Conservation (phyloP, 2,329 filamentous ascomycete species). For the Botrytis pseudocinerea region DNA sequence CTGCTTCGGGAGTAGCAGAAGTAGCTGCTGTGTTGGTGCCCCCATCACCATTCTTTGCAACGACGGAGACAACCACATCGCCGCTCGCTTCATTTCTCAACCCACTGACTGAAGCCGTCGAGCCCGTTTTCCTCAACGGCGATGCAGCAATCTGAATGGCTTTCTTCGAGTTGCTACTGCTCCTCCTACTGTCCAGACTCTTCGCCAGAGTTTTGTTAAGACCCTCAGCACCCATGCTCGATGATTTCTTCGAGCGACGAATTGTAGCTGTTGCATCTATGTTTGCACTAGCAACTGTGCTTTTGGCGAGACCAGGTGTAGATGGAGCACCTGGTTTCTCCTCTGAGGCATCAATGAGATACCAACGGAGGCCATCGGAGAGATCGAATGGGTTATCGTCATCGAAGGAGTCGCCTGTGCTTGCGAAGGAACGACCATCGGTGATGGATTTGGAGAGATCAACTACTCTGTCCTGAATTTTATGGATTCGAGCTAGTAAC, state of each 20-base stretch:
- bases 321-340: constrained; percentile 89
- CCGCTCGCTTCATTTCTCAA: constrained; percentile 28
- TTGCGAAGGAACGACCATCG: constrained; percentile 50
- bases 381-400: constrained; percentile 97
- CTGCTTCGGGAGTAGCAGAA: constrained; percentile 22
- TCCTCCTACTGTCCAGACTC: constrained; percentile 87
- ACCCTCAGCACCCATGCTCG: constrained; percentile 61
- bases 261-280: constrained; percentile 82
- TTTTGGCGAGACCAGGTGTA: constrained; percentile 90
- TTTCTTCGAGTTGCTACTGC: constrained; percentile 82
- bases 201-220: constrained; percentile 79
- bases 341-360: constrained; percentile 88
- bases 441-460: constrained; percentile 78
- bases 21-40: neutral
- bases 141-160: constrained; percentile 51
- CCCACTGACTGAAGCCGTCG: constrained; percentile 32
- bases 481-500: constrained; percentile 91
- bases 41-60: constrained; percentile 20
- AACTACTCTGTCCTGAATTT: constrained; percentile 89
- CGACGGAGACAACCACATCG: neutral
- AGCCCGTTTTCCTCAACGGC: constrained; percentile 32
- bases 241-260: constrained; percentile 47
- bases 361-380: constrained; percentile 93
- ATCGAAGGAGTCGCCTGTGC: constrained; percentile 62
- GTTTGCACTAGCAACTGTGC: constrained; percentile 83